These are phyloP conservation scores for Penicillium vulpinum DNA, from an alignment of 2,329 filamentous ascomycete genomes.

Conservation along the genomic window DNA sequence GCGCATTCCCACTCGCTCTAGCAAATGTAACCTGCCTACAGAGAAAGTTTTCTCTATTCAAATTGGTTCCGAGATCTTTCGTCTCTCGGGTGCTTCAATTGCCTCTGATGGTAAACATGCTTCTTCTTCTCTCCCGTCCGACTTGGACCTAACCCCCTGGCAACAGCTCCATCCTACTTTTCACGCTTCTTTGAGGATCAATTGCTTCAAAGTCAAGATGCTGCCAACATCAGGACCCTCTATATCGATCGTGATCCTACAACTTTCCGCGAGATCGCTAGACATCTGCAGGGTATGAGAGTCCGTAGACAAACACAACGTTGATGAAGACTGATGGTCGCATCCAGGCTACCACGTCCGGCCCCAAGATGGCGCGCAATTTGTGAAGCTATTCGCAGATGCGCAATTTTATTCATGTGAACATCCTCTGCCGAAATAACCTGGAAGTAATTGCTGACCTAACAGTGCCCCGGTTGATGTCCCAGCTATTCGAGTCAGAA, in stretches of 20 bases:
- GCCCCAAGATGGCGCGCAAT: slow-evolving; percentile 79
- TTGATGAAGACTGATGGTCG: slow-evolving; percentile 3
- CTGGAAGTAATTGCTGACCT: neutral
- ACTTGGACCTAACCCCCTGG: slow-evolving; percentile 48
- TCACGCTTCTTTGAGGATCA: slow-evolving; percentile 91
- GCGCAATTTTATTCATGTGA: slow-evolving; percentile 88
- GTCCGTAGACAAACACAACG: neutral
- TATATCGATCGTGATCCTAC: slow-evolving; percentile 93
- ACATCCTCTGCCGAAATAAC: slow-evolving; percentile 28
- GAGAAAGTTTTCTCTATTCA: slow-evolving; percentile 70
- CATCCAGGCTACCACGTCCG: slow-evolving; percentile 72
- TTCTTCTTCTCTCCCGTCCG: neutral
- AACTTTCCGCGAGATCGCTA: slow-evolving; percentile 84
- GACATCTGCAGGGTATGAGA: slow-evolving; percentile 72
- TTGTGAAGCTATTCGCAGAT: slow-evolving; percentile 89
- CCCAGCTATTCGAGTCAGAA: slow-evolving; percentile 85
- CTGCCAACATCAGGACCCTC: slow-evolving; percentile 68
- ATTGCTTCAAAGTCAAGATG: slow-evolving; percentile 60
- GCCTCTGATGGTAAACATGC: slow-evolving; percentile 66
- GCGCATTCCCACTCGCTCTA: neutral
- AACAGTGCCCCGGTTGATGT: slow-evolving; percentile 80
- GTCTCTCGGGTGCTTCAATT: slow-evolving; percentile 68
- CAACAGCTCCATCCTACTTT: slow-evolving; percentile 89
- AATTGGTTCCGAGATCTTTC: slow-evolving; percentile 68
- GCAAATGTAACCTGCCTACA: slow-evolving; percentile 46